These are phyloP conservation scores for Starmerella sirachaensis DNA, from an alignment of 805 yeast species.

Conservation along the genomic window DNA sequence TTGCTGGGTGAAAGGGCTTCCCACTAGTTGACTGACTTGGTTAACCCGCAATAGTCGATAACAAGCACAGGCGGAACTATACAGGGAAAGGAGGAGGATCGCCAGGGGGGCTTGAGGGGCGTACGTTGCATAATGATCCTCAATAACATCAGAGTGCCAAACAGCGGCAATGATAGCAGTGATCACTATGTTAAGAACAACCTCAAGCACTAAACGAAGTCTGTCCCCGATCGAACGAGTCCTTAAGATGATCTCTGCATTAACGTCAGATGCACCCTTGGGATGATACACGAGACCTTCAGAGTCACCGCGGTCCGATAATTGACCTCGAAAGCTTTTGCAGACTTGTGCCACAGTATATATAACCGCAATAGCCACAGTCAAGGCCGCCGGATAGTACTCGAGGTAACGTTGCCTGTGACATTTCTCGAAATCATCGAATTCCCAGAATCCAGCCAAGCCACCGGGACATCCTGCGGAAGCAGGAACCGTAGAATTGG, in stretches of 20 bases:
- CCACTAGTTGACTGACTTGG: conserved; percentile 8
- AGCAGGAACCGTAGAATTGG: not conserved
- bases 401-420: conserved; percentile 21
- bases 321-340: too few relatives aligned
- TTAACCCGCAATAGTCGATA: conserved; percentile 14
- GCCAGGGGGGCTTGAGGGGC: conserved; percentile 15
- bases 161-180: conserved; percentile 1
- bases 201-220: conserved; percentile 19
- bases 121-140: conserved; percentile 7
- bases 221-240: conserved; percentile 18
- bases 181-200: conserved; percentile 13
- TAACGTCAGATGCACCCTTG: conserved; percentile 13
- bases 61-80: conserved; percentile 7
- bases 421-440: conserved; percentile 21
- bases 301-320: too few relatives aligned
- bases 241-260: conserved; percentile 17
- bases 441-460: conserved; percentile 21
- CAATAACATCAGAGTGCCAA: conserved; percentile 1
- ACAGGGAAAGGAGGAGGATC: conserved; percentile 3
- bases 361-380: conserved; percentile 4
- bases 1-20: conserved; percentile 20
- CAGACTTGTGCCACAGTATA: conserved; percentile 1
- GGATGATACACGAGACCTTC: conserved; percentile 11
- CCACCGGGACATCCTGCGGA: conserved; percentile 3
- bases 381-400: conserved; percentile 9